Base-by-base conservation (phyloP, 1,284 basidiomycete species). In the Vanrija sp. region DNA sequence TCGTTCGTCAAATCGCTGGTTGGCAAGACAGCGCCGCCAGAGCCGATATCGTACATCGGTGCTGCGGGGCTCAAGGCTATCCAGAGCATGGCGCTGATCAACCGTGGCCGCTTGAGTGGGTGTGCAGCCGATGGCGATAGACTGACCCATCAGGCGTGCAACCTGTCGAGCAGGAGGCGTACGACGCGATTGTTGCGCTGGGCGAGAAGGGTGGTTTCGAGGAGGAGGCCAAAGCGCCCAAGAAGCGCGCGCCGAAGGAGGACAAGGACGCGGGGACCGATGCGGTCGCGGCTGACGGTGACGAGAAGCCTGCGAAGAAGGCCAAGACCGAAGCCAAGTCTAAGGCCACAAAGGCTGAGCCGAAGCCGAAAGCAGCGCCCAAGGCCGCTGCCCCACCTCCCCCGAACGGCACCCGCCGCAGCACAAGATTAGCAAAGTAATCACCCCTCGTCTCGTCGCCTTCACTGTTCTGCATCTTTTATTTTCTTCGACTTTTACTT, bases 31-130 rank as follows among this genome's bases (percentile, higher is more conserved):
- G 48, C 74, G 1, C 73, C 80, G 7, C 85, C 85, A 2, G 74
- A 78, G n/a, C 81, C 82, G 51, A 68, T 91, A 4, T 75, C 74
- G 21, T 90, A 87, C 72, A 82, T 91, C 42, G 82, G 83, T 3
- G 70, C 80, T 43, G 78, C 81, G 1, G 87, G 84, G 4, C 74
- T 86, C 0, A 77, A 80, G 38, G 78, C 79, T 19, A 76, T 84
- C 28, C 64, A 71, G 83, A 83, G 67, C 6, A 96, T 95, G 91
- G 83, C 87, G 44, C 79, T 98, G 23, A 81, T 97, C 16, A 87
- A 83, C 19, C 83, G 89, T 8, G 91, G 93, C 1, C 80, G 95
- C 49, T 80, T 98, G 49, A 95, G 91, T 73, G 87, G 91, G 43
- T 64, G 3, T 16, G 38, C 7, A n/a, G 25, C 6, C 4, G 43